These are phyloP conservation scores for Saturnispora besseyi DNA, from an alignment of 805 yeast genomes.

Conservation along the genomic window DNA sequence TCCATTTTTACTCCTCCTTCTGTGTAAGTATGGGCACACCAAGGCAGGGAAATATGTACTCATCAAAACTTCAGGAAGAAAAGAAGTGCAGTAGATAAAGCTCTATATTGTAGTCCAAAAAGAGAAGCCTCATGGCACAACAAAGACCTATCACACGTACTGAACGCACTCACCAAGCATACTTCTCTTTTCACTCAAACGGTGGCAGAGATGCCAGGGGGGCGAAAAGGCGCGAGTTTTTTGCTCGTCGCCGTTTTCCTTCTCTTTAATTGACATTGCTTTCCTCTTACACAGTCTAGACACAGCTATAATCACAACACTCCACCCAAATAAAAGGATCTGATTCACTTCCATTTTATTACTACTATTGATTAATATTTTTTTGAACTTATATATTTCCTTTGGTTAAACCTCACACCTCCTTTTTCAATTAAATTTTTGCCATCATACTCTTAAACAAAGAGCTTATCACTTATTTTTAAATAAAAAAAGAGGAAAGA, in stretches of 20 bases:
- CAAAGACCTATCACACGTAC: too few relatives aligned
- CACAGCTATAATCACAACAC: background rate
- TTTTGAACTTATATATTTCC: background rate
- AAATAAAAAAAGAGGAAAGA: background rate
- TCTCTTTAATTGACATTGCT: background rate
- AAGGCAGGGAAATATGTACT: too few relatives aligned
- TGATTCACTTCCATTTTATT: background rate
- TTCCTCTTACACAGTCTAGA: background rate
- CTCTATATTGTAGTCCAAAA: too few relatives aligned
- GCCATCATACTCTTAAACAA: background rate
- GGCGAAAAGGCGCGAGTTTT: background rate
- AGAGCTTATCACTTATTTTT: background rate
- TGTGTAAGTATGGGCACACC: too few relatives aligned
- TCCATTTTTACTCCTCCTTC: background rate
- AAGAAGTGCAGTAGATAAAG: too few relatives aligned
- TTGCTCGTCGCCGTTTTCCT: constrained; percentile 2
- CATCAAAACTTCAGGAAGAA: too few relatives aligned
- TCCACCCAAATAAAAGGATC: background rate
- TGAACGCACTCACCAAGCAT: too few relatives aligned
- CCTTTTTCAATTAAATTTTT: background rate
- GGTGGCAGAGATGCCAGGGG: background rate
- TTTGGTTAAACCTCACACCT: background rate
- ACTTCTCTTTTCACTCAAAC: too few relatives aligned
- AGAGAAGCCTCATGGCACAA: too few relatives aligned
- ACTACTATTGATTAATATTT: background rate